A percentile compares a stretch with the other conserved stretches of the same genome.
These are phyloP conservation scores for Cadophora malorum DNA, from an alignment of 2,329 filamentous ascomycete species.

Conservation along the genomic window DNA sequence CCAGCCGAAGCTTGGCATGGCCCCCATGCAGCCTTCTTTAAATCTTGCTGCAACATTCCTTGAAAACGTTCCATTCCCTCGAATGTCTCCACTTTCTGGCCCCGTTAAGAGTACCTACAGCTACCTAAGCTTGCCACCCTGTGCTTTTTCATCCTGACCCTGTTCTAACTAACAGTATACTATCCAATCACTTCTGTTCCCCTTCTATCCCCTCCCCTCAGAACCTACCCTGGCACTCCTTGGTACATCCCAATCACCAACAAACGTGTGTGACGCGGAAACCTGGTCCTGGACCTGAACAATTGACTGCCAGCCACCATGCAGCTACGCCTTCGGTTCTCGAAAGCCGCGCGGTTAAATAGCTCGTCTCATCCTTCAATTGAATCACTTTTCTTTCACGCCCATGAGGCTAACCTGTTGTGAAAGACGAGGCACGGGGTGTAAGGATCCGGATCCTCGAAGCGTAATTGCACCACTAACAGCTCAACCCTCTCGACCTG, in stretches of 20 bases:
- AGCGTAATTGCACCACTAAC: constrained; percentile 11
- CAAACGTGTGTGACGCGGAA: not conserved
- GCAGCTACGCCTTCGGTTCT: constrained; percentile 8
- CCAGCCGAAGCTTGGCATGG: constrained; percentile 8
- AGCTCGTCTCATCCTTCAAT: constrained; percentile 15
- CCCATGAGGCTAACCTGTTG: constrained; percentile 9
- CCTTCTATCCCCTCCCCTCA: not conserved
- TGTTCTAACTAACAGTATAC: not conserved
- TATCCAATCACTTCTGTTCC: not conserved
- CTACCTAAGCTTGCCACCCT: no score
- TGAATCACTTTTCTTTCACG: not conserved
- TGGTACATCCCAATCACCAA: not conserved
- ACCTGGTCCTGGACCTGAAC: not conserved
- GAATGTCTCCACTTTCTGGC: no score
- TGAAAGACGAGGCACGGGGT: constrained; percentile 5
- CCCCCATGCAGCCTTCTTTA: constrained; percentile 16
- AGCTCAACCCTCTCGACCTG: not conserved
- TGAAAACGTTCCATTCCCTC: no score
- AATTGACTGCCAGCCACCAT: constrained; percentile 1
- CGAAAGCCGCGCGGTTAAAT: constrained; percentile 20
- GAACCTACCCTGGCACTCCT: not conserved
- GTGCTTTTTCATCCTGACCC: no score
- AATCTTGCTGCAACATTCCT: constrained; percentile 6
- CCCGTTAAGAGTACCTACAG: no score
- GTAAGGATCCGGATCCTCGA: constrained; percentile 8